Evolutionary conservation across 805 yeast species (phyloP).

Genomic region (Ogataea polymorpha): DNA sequence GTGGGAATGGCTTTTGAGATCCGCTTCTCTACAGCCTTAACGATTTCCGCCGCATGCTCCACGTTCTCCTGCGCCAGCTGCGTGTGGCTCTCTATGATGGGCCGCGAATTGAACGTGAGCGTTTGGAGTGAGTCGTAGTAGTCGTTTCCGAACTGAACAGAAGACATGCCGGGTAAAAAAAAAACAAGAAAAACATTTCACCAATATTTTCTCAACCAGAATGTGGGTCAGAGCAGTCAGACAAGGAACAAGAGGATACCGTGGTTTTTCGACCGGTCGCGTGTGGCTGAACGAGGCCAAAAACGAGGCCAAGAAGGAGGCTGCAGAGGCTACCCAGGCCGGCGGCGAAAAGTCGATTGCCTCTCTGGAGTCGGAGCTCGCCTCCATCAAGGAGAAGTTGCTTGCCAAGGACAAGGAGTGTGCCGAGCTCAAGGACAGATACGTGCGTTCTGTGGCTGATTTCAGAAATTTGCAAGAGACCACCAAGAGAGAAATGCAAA

Average conservation of each 20-base stretch:
- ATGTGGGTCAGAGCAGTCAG: conserved; percentile 6
- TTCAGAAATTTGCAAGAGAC: conserved; percentile 90
- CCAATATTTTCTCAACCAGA: conserved; percentile 1
- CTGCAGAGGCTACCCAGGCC: conserved; percentile 10
- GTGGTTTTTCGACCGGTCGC: conserved; percentile 25
- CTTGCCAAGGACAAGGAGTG: conserved; percentile 65
- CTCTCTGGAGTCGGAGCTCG: conserved; percentile 31
- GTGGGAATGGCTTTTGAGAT: conserved; percentile 75
- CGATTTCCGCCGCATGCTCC: conserved; percentile 71
- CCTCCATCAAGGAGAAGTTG: conserved; percentile 49
- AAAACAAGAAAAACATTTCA: conserved; percentile 1
- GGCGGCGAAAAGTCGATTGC: conserved; percentile 17
- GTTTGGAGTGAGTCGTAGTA: conserved; percentile 69
- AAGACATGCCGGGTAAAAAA: conserved; percentile 14
- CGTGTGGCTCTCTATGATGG: conserved; percentile 83
- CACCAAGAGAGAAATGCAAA: conserved; percentile 80
- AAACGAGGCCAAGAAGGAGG: conserved; percentile 27
- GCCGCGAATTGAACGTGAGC: conserved; percentile 83
- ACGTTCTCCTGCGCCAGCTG: conserved; percentile 83
- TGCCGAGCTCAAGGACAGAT: conserved; percentile 79
- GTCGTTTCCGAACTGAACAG: conserved; percentile 47
- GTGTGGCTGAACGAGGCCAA: conserved; percentile 31
- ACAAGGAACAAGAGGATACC: conserved; percentile 7
- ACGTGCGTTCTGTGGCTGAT: conserved; percentile 83
- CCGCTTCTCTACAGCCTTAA: conserved; percentile 70